Conservation (phyloP, 2,329 filamentous ascomycete species). For the Venturia aucupariae region DNA sequence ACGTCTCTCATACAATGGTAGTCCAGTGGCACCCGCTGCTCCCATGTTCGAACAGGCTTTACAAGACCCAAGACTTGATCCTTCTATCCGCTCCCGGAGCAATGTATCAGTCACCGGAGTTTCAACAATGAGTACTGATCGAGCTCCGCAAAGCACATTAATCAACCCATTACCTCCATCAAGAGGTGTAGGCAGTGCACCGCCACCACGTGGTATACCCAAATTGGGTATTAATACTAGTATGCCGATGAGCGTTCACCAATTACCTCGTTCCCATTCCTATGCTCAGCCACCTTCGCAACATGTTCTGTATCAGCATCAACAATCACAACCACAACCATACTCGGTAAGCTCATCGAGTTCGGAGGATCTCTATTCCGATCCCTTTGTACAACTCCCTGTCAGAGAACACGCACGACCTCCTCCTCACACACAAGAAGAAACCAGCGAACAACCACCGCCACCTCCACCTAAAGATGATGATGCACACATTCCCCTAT, state of each 20-base stretch:
- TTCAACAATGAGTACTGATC: neutral
- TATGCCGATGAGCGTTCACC: neutral
- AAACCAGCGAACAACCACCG: neutral
- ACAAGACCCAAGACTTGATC: conserved; percentile 11
- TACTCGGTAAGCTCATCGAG: neutral
- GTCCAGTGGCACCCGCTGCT: neutral
- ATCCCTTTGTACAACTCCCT: neutral
- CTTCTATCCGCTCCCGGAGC: conserved; percentile 8
- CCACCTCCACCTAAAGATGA: neutral
- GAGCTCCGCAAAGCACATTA: neutral
- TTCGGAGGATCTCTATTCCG: neutral
- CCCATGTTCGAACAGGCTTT: neutral
- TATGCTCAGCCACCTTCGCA: neutral
- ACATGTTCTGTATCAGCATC: neutral
- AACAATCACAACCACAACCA: neutral
- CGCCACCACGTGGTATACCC: neutral
- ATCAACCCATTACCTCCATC: neutral
- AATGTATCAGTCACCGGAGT: neutral
- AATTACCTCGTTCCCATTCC: neutral
- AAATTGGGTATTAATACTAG: neutral
- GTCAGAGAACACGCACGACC: neutral
- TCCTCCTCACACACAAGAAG: neutral
- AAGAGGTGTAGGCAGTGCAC: conserved; percentile 1
- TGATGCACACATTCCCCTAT: neutral
- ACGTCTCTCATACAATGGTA: neutral